Evolutionary conservation across 2,329 filamentous ascomycete genomes (phyloP), one percentile per base, ranked within the genome.

Genomic region (Botrytis squamosa): DNA sequence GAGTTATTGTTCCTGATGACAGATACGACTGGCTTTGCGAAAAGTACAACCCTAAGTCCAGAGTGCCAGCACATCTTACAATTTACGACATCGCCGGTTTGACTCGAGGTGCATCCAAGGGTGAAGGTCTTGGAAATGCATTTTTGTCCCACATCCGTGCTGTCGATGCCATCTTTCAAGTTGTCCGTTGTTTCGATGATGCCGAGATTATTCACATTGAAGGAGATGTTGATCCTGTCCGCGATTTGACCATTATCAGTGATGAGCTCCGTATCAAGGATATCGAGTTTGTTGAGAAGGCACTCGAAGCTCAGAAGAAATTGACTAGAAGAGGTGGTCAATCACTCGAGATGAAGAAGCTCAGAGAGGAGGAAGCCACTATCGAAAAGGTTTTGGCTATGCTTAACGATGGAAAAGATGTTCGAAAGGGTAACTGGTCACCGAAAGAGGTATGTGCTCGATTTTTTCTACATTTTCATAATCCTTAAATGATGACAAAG

Each of bases 181-280:
- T 98, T 63, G 95, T 98, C 55, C 91, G 95, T 80, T 97, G 93
- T 86, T 98, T 99, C 85, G 97, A 99, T 82, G 96, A 99, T 87
- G 96, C 95, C 75, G 96, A 99, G 85, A 99, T 99, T 81, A 98
- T 98, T 80, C 96, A 99, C 88, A 95, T 99, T 78, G 97, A 99
- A 88, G 97, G 96, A 83, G 96, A 99, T 81, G 97, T 99, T 80
- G 93, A 99, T 85, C 97, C 96, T 49, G 89, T 93, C 75, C 92
- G 96, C 82, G 96, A 99, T 87, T 85, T 99, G 79, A 93, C 94
- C 81, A 99, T 99, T 83, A 98, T 99, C 85, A 94, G 91, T 83
- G 95, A 98, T 82, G 96, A 99, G 86, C 87, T 99, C 81, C 91
- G 95, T 76, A 91, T 98, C 84, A 99, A 99, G 87, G 96, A 99